phyloP scores from a whole-genome alignment of 2,329 filamentous ascomycete genomes.

The Aspergillus pseudonomiae region DNA sequence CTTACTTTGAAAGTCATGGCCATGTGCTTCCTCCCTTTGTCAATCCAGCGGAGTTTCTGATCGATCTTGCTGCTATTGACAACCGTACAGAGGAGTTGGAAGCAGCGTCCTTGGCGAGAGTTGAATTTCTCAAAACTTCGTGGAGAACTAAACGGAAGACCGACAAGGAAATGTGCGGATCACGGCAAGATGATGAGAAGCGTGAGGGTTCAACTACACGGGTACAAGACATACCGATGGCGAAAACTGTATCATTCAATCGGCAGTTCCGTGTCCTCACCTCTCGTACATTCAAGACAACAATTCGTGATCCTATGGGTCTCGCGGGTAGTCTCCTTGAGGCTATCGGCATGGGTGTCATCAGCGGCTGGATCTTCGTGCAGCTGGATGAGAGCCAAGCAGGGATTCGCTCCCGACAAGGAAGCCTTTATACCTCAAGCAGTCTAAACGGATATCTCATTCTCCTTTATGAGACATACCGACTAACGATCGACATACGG shows the following conservation, averaged over 20 bases:
- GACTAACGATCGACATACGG: constrained; percentile 73
- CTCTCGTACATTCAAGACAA: constrained; percentile 69
- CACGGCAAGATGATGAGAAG: background rate
- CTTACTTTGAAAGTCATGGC: constrained; percentile 65
- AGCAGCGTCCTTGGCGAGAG: constrained; percentile 59
- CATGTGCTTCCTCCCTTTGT: constrained; percentile 70
- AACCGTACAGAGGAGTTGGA: constrained; percentile 71
- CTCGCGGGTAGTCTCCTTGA: constrained; percentile 72
- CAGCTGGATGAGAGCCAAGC: constrained; percentile 66
- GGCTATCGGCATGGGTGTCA: constrained; percentile 69
- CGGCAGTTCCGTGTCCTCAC: constrained; percentile 70
- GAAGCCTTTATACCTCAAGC: constrained; percentile 71
- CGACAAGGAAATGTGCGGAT: constrained; percentile 6
- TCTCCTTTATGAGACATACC: constrained; percentile 74
- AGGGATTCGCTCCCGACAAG: constrained; percentile 73
- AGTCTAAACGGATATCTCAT: constrained; percentile 77
- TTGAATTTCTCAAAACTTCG: constrained; percentile 62
- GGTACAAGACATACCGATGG: constrained; percentile 10
- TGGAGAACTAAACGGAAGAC: constrained; percentile 51
- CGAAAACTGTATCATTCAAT: constrained; percentile 58
- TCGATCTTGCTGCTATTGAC: constrained; percentile 75
- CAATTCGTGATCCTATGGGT: constrained; percentile 75
- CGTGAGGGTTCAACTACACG: background rate
- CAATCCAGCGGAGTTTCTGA: constrained; percentile 76
- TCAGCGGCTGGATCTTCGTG: constrained; percentile 74